phyloP scores from a whole-genome alignment of 2,329 filamentous ascomycete genomes.

The Sclerotinia nivalis region DNA sequence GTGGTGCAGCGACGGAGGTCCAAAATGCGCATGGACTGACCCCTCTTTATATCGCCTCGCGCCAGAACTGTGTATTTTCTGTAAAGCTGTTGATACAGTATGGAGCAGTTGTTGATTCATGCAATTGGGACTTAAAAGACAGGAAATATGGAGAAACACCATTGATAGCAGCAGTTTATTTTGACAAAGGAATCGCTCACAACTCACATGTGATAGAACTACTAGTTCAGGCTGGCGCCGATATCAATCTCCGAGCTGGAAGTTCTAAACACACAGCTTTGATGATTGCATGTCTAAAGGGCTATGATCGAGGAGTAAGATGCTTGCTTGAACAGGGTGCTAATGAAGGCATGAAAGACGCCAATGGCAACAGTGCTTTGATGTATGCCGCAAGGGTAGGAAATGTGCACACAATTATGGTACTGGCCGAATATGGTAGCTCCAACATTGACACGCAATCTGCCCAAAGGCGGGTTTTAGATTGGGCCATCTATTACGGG shows the following conservation, averaged over 20 bases:
- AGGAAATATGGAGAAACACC: conserved; percentile 23
- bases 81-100: conserved; percentile 16
- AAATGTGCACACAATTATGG: conserved; percentile 14
- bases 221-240: conserved; percentile 20
- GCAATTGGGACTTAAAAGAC: conserved; percentile 22
- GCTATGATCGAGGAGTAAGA: conserved; percentile 19
- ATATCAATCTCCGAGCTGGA: conserved; percentile 17
- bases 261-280: conserved; percentile 18
- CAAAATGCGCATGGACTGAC: conserved; percentile 20
- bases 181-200: conserved; percentile 21
- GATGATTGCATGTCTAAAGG: conserved; percentile 19
- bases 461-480: conserved; percentile 16
- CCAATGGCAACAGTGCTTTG: conserved; percentile 14
- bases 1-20: conserved; percentile 19
- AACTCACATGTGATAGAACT: conserved; percentile 22
- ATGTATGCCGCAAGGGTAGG: conserved; percentile 22
- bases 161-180: conserved; percentile 23
- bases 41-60: conserved; percentile 21
- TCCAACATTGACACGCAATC: background rate
- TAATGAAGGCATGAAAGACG: conserved; percentile 5
- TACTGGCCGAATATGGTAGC: conserved; percentile 15
- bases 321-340: conserved; percentile 22
- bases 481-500: conserved; percentile 21
- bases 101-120: conserved; percentile 15
- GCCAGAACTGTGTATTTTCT: conserved; percentile 21